Conservation (phyloP, 345 rosid species). For the Citrus australasica region DNA sequence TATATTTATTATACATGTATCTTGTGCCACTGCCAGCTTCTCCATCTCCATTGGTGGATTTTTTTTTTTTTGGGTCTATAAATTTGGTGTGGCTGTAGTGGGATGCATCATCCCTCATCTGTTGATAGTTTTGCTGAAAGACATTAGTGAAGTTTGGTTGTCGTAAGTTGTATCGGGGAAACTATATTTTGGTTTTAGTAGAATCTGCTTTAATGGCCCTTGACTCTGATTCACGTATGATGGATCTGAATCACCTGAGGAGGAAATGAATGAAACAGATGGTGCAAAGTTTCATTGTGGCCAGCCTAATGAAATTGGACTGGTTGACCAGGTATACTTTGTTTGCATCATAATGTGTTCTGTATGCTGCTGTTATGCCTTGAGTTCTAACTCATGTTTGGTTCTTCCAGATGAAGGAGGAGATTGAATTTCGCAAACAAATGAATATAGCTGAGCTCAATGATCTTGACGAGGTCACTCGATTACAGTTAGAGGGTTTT, state of each 20-base stretch:
- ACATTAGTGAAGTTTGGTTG: not conserved
- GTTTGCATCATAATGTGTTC: not conserved
- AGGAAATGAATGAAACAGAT: conserved; percentile 37
- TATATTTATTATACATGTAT: too few relatives aligned
- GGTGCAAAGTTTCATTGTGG: conserved; percentile 32
- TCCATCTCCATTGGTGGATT: too few relatives aligned
- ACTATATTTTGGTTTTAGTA: not conserved
- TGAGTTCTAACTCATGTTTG: conserved; percentile 23
- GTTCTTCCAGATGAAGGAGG: conserved; percentile 64
- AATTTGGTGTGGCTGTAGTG: not conserved
- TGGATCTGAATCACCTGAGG: conserved; percentile 59
- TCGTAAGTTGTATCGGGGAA: not conserved
- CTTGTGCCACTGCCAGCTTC: too few relatives aligned
- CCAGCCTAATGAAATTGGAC: conserved; percentile 63
- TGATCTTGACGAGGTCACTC: conserved; percentile 74
- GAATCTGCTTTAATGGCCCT: conserved; percentile 36
- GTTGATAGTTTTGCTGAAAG: too few relatives aligned
- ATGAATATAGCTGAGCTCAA: conserved; percentile 72
- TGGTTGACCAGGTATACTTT: conserved; percentile 62
- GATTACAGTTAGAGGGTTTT: conserved; percentile 84
- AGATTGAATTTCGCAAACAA: conserved; percentile 73
- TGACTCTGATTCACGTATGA: conserved; percentile 54
- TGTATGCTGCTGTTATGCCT: not conserved
- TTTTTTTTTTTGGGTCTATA: not conserved
- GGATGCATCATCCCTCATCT: too few relatives aligned